Evolutionary conservation across 306 rosid species (phyloP), one percentile per base, ranked within the genome.

Genomic region (Bauhinia variegata): DNA sequence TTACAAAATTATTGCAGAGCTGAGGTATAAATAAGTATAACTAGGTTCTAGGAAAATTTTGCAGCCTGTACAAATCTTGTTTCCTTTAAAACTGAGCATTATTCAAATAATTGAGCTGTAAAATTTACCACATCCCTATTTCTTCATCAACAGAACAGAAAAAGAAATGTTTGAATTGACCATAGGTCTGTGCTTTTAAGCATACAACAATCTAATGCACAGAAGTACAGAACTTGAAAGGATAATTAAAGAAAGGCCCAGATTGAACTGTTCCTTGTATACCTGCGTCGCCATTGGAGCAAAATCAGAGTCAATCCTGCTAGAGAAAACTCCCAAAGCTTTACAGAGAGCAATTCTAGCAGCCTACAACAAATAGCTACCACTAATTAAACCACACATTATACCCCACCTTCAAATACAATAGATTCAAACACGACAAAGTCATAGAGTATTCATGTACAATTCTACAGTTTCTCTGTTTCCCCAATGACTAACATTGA

Each of bases 251-350:
- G 65, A 69, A 68, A 42, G 53, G 54, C 33, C 38, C 65, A 65
- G 56, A 39, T 42, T 44, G 44, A 66, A 16, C 49, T 69, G 54
- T 47, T 68, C 54, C 54, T 63, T 23, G 37, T 23, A 47, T 77
- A 84, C 88, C 85, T 80, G 68, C 77, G 66, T 66, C 61, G 55
- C 77, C 88, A 80, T 80, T 75, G 65, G 11, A 64, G 69, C 77
- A 54, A 74, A 72, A 52, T 77, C 77, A 71, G 62, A 62, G 59
- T 37, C 57, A 70, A 65, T 60, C 65, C 64, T 32, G 53, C 57
- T 59, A 17, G 71, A 50, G 73, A 12, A 68, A 62, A 80, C 70
- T 70, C 86, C 71, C 49, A 41, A 60, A 70, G 60, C 83, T 74
- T 67, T 61, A 65, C 60, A 65, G 80, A 63, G 60, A 77, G 75